Percentiles rank a stretch among this genome's conserved stretches.
Evolutionary conservation across 352 stramenopile genomes (phyloP).

Genomic region (Blastocystis sp.): DNA sequence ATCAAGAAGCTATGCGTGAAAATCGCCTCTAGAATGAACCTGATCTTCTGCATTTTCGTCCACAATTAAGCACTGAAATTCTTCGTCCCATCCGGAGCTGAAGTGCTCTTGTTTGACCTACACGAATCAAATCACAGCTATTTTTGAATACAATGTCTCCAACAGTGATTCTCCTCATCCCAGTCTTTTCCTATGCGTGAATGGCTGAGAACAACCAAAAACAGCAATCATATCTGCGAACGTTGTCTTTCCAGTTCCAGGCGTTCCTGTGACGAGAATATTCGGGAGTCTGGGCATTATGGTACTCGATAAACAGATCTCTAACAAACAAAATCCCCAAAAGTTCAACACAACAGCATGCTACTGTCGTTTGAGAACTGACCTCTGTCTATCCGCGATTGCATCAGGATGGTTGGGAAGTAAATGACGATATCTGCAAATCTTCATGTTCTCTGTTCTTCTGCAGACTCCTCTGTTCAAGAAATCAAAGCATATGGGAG

Average conservation of each 20-base stretch:
- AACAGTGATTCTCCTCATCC: constrained; percentile 75
- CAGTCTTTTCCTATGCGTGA: constrained; percentile 70
- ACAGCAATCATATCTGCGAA: constrained; percentile 75
- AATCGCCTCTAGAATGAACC: constrained; percentile 20
- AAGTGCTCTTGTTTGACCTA: constrained; percentile 72
- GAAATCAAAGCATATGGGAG: constrained; percentile 56
- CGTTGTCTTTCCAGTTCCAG: constrained; percentile 79
- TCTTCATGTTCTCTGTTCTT: background rate
- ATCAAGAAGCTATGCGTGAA: constrained; percentile 69
- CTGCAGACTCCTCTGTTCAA: constrained; percentile 30
- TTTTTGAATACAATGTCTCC: constrained; percentile 71
- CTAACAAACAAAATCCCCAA: background rate
- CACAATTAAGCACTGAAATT: constrained; percentile 80
- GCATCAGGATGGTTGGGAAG: constrained; percentile 49
- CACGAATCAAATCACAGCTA: background rate
- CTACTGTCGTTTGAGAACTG: background rate
- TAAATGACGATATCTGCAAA: constrained; percentile 51
- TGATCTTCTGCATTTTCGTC: constrained; percentile 74
- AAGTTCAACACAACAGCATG: background rate
- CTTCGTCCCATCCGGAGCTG: constrained; percentile 75
- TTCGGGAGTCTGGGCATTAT: constrained; percentile 69
- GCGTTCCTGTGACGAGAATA: constrained; percentile 79
- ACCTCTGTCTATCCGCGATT: background rate
- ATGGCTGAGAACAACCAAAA: background rate
- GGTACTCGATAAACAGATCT: background rate